These are phyloP conservation scores for Xylogone sp. DNA, from an alignment of 2,329 filamentous ascomycete genomes.

Conservation along the genomic window DNA sequence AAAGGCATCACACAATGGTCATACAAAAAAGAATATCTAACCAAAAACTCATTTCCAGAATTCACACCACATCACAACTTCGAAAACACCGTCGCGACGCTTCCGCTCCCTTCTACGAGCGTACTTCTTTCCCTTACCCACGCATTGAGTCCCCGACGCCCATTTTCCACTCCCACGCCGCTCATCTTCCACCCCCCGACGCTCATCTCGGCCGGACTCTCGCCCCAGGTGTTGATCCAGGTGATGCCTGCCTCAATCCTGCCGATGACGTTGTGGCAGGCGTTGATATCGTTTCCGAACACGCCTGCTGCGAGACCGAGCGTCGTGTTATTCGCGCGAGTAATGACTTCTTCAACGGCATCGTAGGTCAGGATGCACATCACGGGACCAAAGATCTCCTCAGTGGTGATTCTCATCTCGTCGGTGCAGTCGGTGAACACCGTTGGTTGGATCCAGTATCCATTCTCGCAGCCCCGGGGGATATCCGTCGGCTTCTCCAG, in stretches of 20 bases:
- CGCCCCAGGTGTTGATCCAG: constrained; percentile 94
- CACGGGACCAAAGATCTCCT: constrained; percentile 89
- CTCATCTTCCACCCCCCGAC: constrained; percentile 92
- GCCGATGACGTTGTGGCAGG: constrained; percentile 67
- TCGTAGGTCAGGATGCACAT: constrained; percentile 76
- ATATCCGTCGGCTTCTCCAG: constrained; percentile 43
- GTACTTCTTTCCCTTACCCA: constrained; percentile 89
- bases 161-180: constrained; percentile 84
- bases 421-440: constrained; percentile 85
- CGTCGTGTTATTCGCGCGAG: constrained; percentile 71
- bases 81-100: constrained; percentile 68
- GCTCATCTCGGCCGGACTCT: constrained; percentile 86
- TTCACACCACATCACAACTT: constrained; percentile 38
- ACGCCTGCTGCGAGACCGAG: constrained; percentile 82
- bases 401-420: constrained; percentile 71
- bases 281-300: constrained; percentile 71
- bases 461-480: constrained; percentile 40
- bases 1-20: not conserved
- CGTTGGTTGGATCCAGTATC: constrained; percentile 83
- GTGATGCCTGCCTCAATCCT: constrained; percentile 80
- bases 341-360: constrained; percentile 64
- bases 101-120: constrained; percentile 71
- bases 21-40: not conserved
- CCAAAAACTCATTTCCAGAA: not conserved
- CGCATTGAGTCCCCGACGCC: constrained; percentile 70